These are phyloP conservation scores for Neoscytalidium dimidiatum DNA, from an alignment of 2,329 filamentous ascomycete genomes.

Conservation along the genomic window DNA sequence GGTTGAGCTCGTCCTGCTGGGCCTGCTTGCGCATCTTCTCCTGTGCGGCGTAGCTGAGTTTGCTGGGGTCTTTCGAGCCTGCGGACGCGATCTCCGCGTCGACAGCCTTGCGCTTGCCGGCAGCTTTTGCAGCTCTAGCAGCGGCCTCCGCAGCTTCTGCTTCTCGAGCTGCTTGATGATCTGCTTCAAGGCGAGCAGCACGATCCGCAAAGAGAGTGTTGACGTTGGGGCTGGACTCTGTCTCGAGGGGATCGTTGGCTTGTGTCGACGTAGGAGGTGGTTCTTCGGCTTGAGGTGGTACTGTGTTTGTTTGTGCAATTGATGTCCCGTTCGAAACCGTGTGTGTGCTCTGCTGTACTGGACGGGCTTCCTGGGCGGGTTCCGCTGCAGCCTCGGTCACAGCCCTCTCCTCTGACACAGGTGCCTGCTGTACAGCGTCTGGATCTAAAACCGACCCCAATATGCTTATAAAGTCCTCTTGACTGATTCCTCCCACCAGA, in stretches of 20 bases:
- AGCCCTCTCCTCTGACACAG: background rate
- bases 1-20: slow-evolving; percentile 66
- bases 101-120: slow-evolving; percentile 47
- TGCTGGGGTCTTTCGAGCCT: slow-evolving; percentile 40
- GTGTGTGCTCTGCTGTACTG: background rate
- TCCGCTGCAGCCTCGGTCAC: background rate
- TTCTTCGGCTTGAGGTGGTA: background rate
- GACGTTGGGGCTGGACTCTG: background rate
- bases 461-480: slow-evolving; percentile 66
- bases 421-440: slow-evolving; percentile 10
- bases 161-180: slow-evolving; percentile 23
- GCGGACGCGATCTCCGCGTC: slow-evolving; percentile 38
- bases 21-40: slow-evolving; percentile 65
- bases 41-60: slow-evolving; percentile 52
- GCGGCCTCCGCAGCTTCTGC: slow-evolving; percentile 27
- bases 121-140: slow-evolving; percentile 28
- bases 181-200: slow-evolving; percentile 48
- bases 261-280: slow-evolving; percentile 8
- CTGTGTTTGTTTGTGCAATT: slow-evolving; percentile 19
- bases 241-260: background rate
- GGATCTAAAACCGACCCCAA: slow-evolving; percentile 37
- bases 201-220: slow-evolving; percentile 29
- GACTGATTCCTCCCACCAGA: slow-evolving; percentile 63
- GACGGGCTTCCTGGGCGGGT: background rate
- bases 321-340: background rate